phyloP scores from a whole-genome alignment of 2,329 filamentous ascomycete genomes.

The Diaporthe nobilis region DNA sequence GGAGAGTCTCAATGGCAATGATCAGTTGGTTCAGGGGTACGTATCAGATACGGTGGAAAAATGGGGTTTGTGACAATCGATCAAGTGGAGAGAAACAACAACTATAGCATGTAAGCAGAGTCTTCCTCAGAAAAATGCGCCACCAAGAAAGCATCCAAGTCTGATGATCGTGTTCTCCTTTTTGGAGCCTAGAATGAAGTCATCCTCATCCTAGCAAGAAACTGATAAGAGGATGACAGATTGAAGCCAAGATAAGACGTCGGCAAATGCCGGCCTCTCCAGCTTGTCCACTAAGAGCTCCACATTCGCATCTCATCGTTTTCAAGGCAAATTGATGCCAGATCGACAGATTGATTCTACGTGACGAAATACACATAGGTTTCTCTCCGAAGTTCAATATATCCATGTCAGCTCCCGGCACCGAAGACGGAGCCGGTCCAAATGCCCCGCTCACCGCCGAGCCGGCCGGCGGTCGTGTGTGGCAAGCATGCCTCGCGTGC shows the following conservation, averaged over 20 bases:
- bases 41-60: too few relatives aligned
- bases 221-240: not conserved
- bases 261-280: not conserved
- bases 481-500: slow-evolving; percentile 6
- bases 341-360: not conserved
- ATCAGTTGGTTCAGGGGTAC: too few relatives aligned
- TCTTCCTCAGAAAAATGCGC: too few relatives aligned
- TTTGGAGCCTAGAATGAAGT: not conserved
- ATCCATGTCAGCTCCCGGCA: not conserved
- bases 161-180: not conserved
- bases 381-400: not conserved
- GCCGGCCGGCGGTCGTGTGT: slow-evolving; percentile 1
- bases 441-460: not conserved
- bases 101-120: too few relatives aligned
- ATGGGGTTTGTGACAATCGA: too few relatives aligned
- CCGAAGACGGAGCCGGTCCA: not conserved
- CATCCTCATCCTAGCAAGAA: not conserved
- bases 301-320: not conserved
- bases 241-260: not conserved
- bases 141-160: not conserved
- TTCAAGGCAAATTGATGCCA: not conserved
- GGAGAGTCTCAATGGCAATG: too few relatives aligned
- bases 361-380: not conserved
- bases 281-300: not conserved
- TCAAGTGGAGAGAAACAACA: too few relatives aligned